Percentiles rank a stretch among this genome's conserved stretches.
Conservation (phyloP, 2,329 filamentous ascomycete species). For the Aspergillus versicolor region DNA sequence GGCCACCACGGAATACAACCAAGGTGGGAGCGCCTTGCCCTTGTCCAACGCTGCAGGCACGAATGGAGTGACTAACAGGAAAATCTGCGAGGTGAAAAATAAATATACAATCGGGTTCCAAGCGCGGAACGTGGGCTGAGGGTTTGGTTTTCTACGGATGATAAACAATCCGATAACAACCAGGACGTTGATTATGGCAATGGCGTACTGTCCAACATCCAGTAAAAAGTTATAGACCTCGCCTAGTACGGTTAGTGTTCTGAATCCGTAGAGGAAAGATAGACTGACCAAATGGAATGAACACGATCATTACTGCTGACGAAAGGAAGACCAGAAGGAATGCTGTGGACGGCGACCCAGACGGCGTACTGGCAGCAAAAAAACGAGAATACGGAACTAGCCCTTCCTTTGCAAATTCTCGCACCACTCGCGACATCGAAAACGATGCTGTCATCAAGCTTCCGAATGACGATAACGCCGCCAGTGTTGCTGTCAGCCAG, state of each 20-base stretch:
- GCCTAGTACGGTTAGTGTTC: constrained; percentile 26
- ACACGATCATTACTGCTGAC: constrained; percentile 59
- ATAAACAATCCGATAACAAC: constrained; percentile 31
- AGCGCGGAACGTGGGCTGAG: constrained; percentile 1
- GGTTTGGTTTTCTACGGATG: neutral
- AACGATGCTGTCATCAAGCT: constrained; percentile 69
- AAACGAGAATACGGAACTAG: constrained; percentile 63
- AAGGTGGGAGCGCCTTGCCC: neutral
- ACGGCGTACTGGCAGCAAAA: constrained; percentile 65
- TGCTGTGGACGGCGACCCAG: constrained; percentile 63
- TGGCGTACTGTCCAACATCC: constrained; percentile 33
- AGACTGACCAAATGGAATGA: constrained; percentile 54
- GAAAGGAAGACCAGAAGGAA: constrained; percentile 58
- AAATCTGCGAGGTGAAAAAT: constrained; percentile 6
- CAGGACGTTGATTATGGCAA: constrained; percentile 31
- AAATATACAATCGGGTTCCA: constrained; percentile 7
- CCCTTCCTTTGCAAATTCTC: constrained; percentile 65
- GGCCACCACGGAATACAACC: constrained; percentile 5
- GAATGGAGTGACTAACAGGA: constrained; percentile 9
- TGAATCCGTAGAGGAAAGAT: too few species aligned
- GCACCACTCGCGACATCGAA: constrained; percentile 65
- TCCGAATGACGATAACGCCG: constrained; percentile 66
- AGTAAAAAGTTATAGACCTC: constrained; percentile 32
- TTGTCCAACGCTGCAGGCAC: neutral
- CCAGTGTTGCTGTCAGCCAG: constrained; percentile 52